Evolutionary conservation across 225 moss, liverwort and hornwort genomes (phyloP).

Genomic region (Thuidium tamariscinum): DNA sequence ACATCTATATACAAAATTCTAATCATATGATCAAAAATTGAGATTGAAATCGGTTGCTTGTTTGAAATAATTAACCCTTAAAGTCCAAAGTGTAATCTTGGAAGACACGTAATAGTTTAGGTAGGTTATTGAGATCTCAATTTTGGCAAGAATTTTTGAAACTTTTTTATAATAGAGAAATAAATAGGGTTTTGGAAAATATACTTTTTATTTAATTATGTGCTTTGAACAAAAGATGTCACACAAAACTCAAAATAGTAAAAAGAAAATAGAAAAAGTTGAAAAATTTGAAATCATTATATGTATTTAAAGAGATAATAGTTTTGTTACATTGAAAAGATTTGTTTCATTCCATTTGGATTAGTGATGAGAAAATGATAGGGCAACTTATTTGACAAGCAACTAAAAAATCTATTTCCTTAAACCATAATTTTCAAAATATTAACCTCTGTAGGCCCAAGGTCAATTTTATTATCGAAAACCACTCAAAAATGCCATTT

Average conservation of each 20-base stretch:
- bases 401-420: fast-evolving
- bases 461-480: no score
- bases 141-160: not conserved
- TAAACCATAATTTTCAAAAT: no score
- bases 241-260: not conserved
- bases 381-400: not conserved
- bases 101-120: not conserved
- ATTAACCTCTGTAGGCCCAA: no score
- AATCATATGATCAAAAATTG: not conserved
- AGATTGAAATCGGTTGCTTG: fast-evolving
- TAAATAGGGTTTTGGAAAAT: fast-evolving
- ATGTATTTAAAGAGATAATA: not conserved
- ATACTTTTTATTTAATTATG: not conserved
- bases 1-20: not conserved
- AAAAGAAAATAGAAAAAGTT: fast-evolving
- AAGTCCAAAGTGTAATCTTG: fast-evolving
- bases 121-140: fast-evolving
- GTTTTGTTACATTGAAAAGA: not conserved
- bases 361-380: not conserved
- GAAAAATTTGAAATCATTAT: not conserved
- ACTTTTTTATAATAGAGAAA: fast-evolving
- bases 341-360: not conserved
- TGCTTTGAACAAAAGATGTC: not conserved
- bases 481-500: no score
- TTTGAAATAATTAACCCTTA: fast-evolving